phyloP scores from a whole-genome alignment of 2,329 filamentous ascomycete genomes.

The Sphaceloma murrayae region DNA sequence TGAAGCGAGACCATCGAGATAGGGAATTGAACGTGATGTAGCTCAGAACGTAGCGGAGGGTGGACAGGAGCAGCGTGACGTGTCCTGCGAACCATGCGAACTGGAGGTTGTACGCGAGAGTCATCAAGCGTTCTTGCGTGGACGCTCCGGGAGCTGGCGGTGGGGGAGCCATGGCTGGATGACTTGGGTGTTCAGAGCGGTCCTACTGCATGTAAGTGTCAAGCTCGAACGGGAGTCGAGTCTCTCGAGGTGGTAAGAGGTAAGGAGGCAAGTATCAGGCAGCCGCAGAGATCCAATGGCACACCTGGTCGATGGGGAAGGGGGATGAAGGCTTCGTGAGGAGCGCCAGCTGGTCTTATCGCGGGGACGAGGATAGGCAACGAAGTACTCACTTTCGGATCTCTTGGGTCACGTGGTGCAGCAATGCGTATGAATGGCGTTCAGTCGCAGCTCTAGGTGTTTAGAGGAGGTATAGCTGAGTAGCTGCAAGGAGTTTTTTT shows the following conservation, averaged over 20 bases:
- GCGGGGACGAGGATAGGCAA: neutral
- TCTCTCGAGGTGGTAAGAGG: neutral
- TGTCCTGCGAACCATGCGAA: constrained; percentile 69
- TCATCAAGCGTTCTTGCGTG: constrained; percentile 21
- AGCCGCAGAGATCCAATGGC: neutral
- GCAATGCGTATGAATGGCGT: neutral
- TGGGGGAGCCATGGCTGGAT: constrained; percentile 22
- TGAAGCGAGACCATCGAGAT: constrained; percentile 64
- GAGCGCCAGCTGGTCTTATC: constrained; percentile 16
- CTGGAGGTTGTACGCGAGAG: constrained; percentile 77
- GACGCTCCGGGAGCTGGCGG: constrained; percentile 19
- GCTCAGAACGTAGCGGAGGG: constrained; percentile 72
- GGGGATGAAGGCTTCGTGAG: constrained; percentile 3
- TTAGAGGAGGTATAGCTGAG: neutral
- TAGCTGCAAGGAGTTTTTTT: neutral
- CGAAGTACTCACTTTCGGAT: neutral
- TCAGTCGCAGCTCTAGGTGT: constrained; percentile 6
- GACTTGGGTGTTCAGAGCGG: neutral
- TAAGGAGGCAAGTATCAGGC: neutral
- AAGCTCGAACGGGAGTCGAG: neutral
- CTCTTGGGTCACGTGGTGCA: neutral
- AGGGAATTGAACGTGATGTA: constrained; percentile 85
- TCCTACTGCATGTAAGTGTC: neutral
- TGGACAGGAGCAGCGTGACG: constrained; percentile 71
- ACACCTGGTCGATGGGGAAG: neutral